Evolutionary conservation across 2,329 filamentous ascomycete species (phyloP).

Genomic region (Diaporthe eres): DNA sequence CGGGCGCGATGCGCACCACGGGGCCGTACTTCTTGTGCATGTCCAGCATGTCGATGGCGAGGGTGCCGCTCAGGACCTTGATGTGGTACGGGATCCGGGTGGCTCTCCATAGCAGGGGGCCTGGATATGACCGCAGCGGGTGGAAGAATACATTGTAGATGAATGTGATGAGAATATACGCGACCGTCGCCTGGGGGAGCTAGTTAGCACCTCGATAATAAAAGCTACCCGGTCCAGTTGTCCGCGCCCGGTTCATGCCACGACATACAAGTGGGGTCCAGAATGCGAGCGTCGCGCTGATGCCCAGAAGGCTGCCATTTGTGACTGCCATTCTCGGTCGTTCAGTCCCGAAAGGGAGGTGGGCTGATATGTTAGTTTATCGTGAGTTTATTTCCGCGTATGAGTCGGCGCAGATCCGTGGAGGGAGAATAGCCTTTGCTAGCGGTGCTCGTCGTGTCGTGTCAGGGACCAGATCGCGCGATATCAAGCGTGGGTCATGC

Average conservation of each 20-base stretch:
- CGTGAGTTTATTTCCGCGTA: too few relatives aligned
- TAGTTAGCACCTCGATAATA: not conserved
- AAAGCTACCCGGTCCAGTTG: not conserved
- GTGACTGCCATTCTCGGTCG: not conserved
- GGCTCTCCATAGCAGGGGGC: slow-evolving; percentile 42
- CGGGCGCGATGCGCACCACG: slow-evolving; percentile 58
- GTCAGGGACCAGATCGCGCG: not conserved
- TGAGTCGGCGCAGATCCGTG: too few relatives aligned
- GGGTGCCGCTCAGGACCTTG: not conserved
- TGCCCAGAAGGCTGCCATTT: not conserved
- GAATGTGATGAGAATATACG: not conserved
- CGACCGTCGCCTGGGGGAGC: not conserved
- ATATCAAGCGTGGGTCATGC: not conserved
- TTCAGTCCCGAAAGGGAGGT: too few relatives aligned
- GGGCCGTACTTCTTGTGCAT: slow-evolving; percentile 55
- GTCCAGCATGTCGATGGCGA: slow-evolving; percentile 35
- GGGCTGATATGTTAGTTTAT: not conserved
- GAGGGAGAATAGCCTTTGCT: too few relatives aligned
- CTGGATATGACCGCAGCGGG: slow-evolving; percentile 44
- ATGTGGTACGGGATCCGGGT: slow-evolving; percentile 39
- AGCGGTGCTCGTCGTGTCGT: not conserved
- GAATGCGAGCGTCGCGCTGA: slow-evolving; percentile 8
- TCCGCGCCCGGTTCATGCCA: not conserved
- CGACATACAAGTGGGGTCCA: slow-evolving; percentile 15
- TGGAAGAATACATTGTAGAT: slow-evolving; percentile 44